Percentiles rank a stretch among this genome's conserved stretches.
Evolutionary conservation across 2,329 filamentous ascomycete genomes (phyloP).

Genomic region (Pseudocercospora fijiensis): DNA sequence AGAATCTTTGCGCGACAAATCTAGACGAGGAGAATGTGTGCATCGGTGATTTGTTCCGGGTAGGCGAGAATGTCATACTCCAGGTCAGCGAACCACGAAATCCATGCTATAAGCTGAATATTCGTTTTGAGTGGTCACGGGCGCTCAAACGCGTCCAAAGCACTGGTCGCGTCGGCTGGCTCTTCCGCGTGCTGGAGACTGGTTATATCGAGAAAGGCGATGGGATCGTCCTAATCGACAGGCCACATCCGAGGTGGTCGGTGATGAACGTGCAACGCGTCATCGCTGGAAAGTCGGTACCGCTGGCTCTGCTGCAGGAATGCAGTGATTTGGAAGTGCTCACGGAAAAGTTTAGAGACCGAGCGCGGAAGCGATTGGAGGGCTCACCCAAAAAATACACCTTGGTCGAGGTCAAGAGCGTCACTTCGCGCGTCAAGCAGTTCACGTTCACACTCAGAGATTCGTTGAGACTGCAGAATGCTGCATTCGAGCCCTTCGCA

Average conservation of each 20-base stretch:
- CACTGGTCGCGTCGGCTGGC: conserved; percentile 21
- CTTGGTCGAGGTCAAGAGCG: background rate
- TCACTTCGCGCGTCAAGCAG: conserved; percentile 16
- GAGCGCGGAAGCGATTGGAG: conserved; percentile 34
- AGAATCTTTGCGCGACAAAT: conserved; percentile 57
- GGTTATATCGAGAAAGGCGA: conserved; percentile 59
- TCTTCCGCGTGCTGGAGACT: conserved; percentile 17
- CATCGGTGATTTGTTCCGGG: conserved; percentile 58
- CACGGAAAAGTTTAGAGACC: conserved; percentile 9
- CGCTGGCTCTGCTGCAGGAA: conserved; percentile 49
- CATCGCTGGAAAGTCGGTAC: conserved; percentile 54
- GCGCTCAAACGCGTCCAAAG: conserved; percentile 16
- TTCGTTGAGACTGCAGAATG: conserved; percentile 21
- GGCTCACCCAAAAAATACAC: conserved; percentile 36
- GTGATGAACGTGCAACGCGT: conserved; percentile 58
- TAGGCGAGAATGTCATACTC: conserved; percentile 51
- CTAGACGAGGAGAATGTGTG: conserved; percentile 65
- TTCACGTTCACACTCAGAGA: conserved; percentile 13
- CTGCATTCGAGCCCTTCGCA: conserved; percentile 47
- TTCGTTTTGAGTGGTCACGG: conserved; percentile 50
- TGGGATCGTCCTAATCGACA: conserved; percentile 55
- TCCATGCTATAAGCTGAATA: conserved; percentile 66
- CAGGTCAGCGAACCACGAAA: conserved; percentile 61
- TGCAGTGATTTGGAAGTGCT: conserved; percentile 39
- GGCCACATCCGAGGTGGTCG: conserved; percentile 60